phyloP scores from a whole-genome alignment of 176 grass and related monocot species.

The Oryza brachyantha region DNA sequence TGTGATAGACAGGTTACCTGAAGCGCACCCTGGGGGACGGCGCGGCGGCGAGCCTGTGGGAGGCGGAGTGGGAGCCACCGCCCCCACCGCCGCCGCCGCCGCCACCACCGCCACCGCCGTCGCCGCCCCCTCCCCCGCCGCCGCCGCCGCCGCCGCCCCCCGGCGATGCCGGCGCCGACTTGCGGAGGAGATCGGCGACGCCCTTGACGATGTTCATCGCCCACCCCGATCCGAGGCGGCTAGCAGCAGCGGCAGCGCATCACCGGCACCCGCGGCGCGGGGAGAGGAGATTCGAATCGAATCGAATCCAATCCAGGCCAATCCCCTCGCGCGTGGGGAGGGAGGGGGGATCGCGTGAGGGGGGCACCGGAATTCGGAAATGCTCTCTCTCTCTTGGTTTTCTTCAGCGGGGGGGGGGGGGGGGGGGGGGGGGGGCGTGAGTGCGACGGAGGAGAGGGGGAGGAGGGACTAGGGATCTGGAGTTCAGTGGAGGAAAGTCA shows the following conservation, averaged over 20 bases:
- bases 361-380: slow-evolving; percentile 23
- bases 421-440: too few species aligned
- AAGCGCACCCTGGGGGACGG: slow-evolving; percentile 88
- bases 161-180: slow-evolving; percentile 56
- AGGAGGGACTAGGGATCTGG: slow-evolving; percentile 32
- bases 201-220: slow-evolving; percentile 96
- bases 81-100: neutral
- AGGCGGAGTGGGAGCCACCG: slow-evolving; percentile 9
- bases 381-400: too few species aligned
- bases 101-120: neutral
- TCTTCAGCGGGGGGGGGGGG: too few species aligned
- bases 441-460: too few species aligned
- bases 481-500: neutral
- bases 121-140: slow-evolving; percentile 31
- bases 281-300: neutral
- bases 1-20: slow-evolving; percentile 61
- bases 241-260: slow-evolving; percentile 52
- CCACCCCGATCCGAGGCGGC: slow-evolving; percentile 42
- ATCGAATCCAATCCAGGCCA: slow-evolving; percentile 27
- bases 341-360: slow-evolving; percentile 34
- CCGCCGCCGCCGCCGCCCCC: slow-evolving; percentile 33
- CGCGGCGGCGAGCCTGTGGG: slow-evolving; percentile 35
- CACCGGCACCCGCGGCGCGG: slow-evolving; percentile 25
- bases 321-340: slow-evolving; percentile 27
- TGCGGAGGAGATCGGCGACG: slow-evolving; percentile 93